Conservation (phyloP, 2,329 filamentous ascomycete species). For the Aspergillus sp. region DNA sequence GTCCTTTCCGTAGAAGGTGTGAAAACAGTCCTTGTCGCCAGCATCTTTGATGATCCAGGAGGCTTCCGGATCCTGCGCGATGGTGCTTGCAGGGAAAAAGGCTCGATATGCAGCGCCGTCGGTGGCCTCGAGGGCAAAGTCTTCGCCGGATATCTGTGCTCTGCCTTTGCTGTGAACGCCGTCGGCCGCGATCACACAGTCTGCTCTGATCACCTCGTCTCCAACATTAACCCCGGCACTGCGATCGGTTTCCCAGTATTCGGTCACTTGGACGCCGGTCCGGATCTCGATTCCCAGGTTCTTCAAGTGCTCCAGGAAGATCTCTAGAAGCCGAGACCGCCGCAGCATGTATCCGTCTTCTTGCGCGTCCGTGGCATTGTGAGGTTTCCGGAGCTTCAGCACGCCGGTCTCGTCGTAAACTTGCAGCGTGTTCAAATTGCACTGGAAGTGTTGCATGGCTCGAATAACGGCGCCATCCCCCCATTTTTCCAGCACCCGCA, state of each 20-base stretch:
- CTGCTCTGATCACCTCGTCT: neutral
- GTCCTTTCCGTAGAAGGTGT: neutral
- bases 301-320: neutral
- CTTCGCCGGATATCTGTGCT: slow-evolving; percentile 33
- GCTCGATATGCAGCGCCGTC: slow-evolving; percentile 1
- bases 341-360: too few relatives aligned
- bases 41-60: neutral
- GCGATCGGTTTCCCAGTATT: slow-evolving; percentile 7
- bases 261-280: neutral
- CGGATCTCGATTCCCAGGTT: slow-evolving; percentile 4
- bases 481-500: too few relatives aligned
- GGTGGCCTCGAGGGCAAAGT: slow-evolving; percentile 1
- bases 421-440: too few relatives aligned
- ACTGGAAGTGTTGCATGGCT: too few relatives aligned
- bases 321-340: too few relatives aligned
- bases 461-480: too few relatives aligned
- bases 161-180: slow-evolving; percentile 9
- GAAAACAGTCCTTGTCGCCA: neutral
- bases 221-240: slow-evolving; percentile 3
- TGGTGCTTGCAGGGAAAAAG: neutral
- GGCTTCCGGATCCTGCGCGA: neutral
- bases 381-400: too few relatives aligned
- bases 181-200: slow-evolving; percentile 10
- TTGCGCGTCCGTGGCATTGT: too few relatives aligned
- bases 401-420: too few relatives aligned